These are phyloP conservation scores for Cutaneotrichosporon dermatis DNA, from an alignment of 1,284 basidiomycete genomes.

Conservation along the genomic window DNA sequence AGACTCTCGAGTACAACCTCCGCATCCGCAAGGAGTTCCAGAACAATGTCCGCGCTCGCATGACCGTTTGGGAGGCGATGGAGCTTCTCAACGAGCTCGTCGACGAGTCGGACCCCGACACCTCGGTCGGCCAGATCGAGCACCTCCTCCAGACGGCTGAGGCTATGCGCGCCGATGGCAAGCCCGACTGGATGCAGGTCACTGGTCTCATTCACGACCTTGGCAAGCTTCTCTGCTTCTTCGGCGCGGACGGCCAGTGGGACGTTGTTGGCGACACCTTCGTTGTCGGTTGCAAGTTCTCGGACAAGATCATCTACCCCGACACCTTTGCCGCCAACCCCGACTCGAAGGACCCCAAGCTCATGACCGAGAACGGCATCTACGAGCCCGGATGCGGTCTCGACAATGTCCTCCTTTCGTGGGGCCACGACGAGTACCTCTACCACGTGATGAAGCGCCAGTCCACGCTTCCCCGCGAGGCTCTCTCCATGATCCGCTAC, in stretches of 20 bases:
- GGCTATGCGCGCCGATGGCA: slow-evolving; percentile 80
- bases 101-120: slow-evolving; percentile 65
- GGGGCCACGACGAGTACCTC: slow-evolving; percentile 72
- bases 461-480: slow-evolving; percentile 65
- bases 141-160: slow-evolving; percentile 88
- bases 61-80: slow-evolving; percentile 79
- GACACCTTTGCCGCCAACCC: slow-evolving; percentile 73
- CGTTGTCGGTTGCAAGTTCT: slow-evolving; percentile 72
- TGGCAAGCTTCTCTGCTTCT: slow-evolving; percentile 71
- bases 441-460: slow-evolving; percentile 29
- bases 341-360: slow-evolving; percentile 63
- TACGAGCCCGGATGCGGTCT: slow-evolving; percentile 76
- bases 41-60: slow-evolving; percentile 30
- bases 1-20: slow-evolving; percentile 79
- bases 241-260: slow-evolving; percentile 72
- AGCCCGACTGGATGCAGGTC: slow-evolving; percentile 69
- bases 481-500: slow-evolving; percentile 84
- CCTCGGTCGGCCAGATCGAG: slow-evolving; percentile 71
- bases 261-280: slow-evolving; percentile 84
- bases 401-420: slow-evolving; percentile 83
- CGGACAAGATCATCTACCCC: slow-evolving; percentile 71
- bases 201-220: slow-evolving; percentile 79
- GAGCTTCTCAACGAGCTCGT: slow-evolving; percentile 82
- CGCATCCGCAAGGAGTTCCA: slow-evolving; percentile 54
- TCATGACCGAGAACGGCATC: slow-evolving; percentile 70